Evolutionary conservation across 164 flowering plant genomes (phyloP), one percentile per base, ranked within the genome.

Genomic region (Santalum album): DNA sequence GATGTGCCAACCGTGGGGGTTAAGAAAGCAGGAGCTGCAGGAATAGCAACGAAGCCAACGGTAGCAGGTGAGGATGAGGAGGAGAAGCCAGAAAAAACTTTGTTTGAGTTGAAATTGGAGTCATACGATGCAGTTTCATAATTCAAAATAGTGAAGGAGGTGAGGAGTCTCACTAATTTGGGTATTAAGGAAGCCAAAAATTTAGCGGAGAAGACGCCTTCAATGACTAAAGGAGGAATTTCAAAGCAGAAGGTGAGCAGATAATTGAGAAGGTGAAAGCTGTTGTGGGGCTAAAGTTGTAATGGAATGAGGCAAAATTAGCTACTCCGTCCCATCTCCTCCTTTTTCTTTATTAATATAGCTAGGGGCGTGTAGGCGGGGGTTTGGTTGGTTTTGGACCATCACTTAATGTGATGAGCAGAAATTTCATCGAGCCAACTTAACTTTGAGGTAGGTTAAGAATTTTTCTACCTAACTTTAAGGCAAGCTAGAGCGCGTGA

Each of bases 141-240:
- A 72, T 74, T 86, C 23, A 89, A 86, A 64, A 56, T 86, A 25
- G 86, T 86, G 45, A 89, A 86, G 61, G 95, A 86, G 70, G 81
- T 89, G 12, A 66, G 96, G 58, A 75, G 69, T 54, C 79, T 84
- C 56, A 89, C 96, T 14, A 87, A 82, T 53, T 68, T 89, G 73
- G 92, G 92, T 42, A 73, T 84, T 16, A 87, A 87, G 77, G 96
- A 84, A 62, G 92, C 90, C 1, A 87, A 87, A 67, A 87, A 85
- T 42, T 72, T n/a, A n/a, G n/a, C n/a, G n/a, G n/a, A n/a, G n/a
- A n/a, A n/a, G n/a, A 50, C 78, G 5, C 92, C 97, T 0, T 42
- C 83, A 0, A 75, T 89, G 27, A 65, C 86, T 45, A 89, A 89
- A 56, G 66, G 56, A 19, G 92, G 97, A 12, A 79, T 89, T 14